These are phyloP conservation scores for Lasiodiplodia sp. DNA, from an alignment of 2,329 filamentous ascomycete genomes.

Conservation along the genomic window DNA sequence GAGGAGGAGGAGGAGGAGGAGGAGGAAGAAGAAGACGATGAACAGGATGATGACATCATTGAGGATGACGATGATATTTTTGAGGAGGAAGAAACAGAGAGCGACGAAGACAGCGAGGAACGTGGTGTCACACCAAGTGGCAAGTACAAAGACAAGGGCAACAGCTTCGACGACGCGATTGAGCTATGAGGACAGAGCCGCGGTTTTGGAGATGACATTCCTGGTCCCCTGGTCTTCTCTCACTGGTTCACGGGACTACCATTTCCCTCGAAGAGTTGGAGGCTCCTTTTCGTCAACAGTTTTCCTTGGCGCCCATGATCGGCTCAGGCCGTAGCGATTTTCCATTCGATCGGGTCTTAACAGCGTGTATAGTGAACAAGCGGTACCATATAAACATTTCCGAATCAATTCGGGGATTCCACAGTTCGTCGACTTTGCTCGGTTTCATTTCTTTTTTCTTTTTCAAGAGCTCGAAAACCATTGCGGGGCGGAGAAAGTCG, in stretches of 20 bases:
- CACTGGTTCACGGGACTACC: not conserved
- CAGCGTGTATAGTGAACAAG: constrained; percentile 7
- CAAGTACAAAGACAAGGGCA: constrained; percentile 24
- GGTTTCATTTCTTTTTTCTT: not conserved
- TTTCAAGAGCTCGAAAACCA: not conserved
- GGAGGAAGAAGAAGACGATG: not conserved
- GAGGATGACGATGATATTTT: not conserved
- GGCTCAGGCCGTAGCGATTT: not conserved
- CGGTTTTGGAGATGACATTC: not conserved
- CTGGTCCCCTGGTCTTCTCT: not conserved
- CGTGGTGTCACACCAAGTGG: not conserved
- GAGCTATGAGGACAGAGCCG: constrained; percentile 15
- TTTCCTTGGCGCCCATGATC: not conserved
- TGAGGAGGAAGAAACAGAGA: not conserved
- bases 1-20: not conserved
- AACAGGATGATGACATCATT: not conserved
- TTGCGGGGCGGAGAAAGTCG: constrained; percentile 1
- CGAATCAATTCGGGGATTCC: not conserved
- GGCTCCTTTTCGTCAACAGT: not conserved
- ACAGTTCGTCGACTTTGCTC: not conserved
- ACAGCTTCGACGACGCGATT: constrained; percentile 29
- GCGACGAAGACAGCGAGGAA: constrained; percentile 1
- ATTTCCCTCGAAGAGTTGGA: not conserved
- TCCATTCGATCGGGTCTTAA: not conserved
- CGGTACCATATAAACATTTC: not conserved